A percentile compares a stretch with the other conserved stretches of the same genome.
phyloP scores from a whole-genome alignment of 2,329 filamentous ascomycete species.

The Myriosclerotinia curreyana region DNA sequence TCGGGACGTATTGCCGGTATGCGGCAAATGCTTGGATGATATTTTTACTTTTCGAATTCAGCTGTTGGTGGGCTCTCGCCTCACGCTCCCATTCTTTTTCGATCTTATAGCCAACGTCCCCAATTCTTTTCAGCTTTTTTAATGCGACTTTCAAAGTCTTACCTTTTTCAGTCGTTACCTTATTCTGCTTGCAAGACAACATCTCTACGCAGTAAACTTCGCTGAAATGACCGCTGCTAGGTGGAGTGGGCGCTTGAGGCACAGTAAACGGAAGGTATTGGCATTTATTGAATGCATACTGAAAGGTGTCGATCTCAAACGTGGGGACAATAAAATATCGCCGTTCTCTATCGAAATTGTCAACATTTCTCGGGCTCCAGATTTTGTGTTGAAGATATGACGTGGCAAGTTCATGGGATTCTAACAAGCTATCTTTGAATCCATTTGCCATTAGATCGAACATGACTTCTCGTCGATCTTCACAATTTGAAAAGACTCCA shows the following conservation, averaged over 20 bases:
- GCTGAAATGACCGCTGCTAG: conserved; percentile 9
- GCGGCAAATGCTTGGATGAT: conserved; percentile 16
- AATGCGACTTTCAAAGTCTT: conserved; percentile 1
- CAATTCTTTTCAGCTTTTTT: not conserved
- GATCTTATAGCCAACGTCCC: not conserved
- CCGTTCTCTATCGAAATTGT: not conserved
- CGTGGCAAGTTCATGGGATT: not conserved
- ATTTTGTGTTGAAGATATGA: not conserved
- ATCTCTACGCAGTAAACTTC: conserved; percentile 6
- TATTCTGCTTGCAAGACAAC: conserved; percentile 5
- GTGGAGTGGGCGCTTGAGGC: not conserved
- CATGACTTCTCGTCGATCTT: not conserved
- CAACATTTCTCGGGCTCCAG: not conserved
- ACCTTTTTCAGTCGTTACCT: not conserved
- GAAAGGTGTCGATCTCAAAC: not conserved
- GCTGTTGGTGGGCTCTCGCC: conserved; percentile 10
- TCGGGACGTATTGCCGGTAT: not conserved
- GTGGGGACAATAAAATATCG: not conserved
- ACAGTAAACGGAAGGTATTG: not conserved
- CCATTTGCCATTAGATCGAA: not conserved
- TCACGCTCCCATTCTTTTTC: conserved; percentile 8
- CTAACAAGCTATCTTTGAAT: conserved; percentile 2
- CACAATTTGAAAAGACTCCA: not conserved
- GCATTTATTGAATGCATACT: conserved; percentile 4
- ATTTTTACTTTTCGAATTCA: not conserved